These are phyloP conservation scores for Ustilago loliicola DNA, from an alignment of 1,284 basidiomycete genomes.

Conservation along the genomic window DNA sequence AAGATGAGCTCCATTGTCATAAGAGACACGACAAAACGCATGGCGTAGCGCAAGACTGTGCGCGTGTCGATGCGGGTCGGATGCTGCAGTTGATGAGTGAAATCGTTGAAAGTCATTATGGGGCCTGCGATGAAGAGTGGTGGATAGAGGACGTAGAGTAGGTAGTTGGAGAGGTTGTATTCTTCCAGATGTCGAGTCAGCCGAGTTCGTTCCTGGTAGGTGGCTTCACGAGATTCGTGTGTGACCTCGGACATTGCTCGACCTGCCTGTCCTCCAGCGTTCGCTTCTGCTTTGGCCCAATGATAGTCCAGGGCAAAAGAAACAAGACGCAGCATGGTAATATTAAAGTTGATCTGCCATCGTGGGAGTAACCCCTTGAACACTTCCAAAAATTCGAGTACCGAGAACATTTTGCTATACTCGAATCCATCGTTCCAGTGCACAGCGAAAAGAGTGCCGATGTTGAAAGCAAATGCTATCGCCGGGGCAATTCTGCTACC, in stretches of 20 bases:
- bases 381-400: conserved; percentile 78
- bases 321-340: conserved; percentile 92
- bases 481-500: conserved; percentile 72
- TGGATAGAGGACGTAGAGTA: conserved; percentile 86
- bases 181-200: conserved; percentile 69
- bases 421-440: conserved; percentile 83
- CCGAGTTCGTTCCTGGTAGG: conserved; percentile 41
- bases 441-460: conserved; percentile 81
- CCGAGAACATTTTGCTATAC: conserved; percentile 76
- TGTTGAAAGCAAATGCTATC: conserved; percentile 83
- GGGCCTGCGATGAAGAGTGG: conserved; percentile 96
- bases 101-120: conserved; percentile 96
- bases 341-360: conserved; percentile 96
- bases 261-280: conserved; percentile 72
- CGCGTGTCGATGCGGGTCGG: conserved; percentile 37
- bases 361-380: conserved; percentile 81
- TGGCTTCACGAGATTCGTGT: conserved; percentile 23
- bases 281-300: conserved; percentile 74
- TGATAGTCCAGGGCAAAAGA: conserved; percentile 93
- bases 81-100: conserved; percentile 82
- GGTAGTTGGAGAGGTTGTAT: conserved; percentile 77
- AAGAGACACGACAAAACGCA: conserved; percentile 81
- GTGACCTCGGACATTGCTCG: conserved; percentile 17
- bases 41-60: conserved; percentile 74
- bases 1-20: conserved; percentile 91